Base-by-base conservation (phyloP, 768 basidiomycete genomes). In the Pleurotus cornucopiae region DNA sequence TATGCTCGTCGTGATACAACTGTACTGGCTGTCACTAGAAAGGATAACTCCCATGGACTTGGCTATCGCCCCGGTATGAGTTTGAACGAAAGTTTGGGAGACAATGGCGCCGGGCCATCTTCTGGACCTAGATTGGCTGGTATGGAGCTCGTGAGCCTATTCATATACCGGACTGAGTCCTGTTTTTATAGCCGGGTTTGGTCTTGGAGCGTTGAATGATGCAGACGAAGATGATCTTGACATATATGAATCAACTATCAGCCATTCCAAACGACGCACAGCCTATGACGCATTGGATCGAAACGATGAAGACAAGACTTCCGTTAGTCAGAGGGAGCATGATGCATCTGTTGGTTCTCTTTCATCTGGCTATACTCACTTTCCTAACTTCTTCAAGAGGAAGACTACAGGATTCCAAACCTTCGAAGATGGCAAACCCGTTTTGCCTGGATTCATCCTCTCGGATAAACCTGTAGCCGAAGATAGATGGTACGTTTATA, bases 161-260 rank as follows among this genome's bases (percentile, higher is more conserved):
- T n/a, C 6, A 20, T 30, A 5, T 23, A 9, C 6, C 9, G 44
- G 16, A 7, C 47, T 21, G 21, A 47, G n/a, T 55, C 46, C 41
- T 47, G 2, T 23, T 23, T 41, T 56, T 44, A 58, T 54, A 89
- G 90, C 86, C 65, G 93, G 92, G 1, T 96, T 94, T 63, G 94
- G 93, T 38, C 75, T 95, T 14, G 92, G 93, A 4, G 91, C 90
- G 1, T 70, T 94, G 14, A 97, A 96, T 64, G 94, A 97, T 54
- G 94, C 92, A 2, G 95, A 98, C 48, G 92, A 95, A 46, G 94
- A 98, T 65, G 94, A 94, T 64, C 52, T 91, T 34, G 92, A 94
- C 61, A 76, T 94, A 4, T 95, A 94, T 61, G 91, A 92, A 61
- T 71, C 74, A 4, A 30, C 13, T 39, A 63, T 61, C 1, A 55